Base-by-base conservation (phyloP, 1,284 basidiomycete genomes). In the Irpex lacteus region DNA sequence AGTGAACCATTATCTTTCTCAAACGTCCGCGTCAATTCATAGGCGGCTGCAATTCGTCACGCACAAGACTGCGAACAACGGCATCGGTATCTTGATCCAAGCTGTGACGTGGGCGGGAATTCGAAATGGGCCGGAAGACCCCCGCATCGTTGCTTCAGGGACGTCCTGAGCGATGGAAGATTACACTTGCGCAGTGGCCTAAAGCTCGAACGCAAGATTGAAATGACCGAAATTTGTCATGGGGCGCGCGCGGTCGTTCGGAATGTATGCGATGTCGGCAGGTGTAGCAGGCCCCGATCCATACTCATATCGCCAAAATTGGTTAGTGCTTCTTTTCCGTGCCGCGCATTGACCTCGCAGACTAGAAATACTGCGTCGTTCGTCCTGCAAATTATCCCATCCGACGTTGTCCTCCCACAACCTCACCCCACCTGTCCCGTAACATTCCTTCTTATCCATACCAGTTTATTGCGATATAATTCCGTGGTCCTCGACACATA, bases 271-370 rank as follows among this genome's bases (percentile, higher is more conserved):
- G 50, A 52, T 52, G 54, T 36, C 13, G 54, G 54, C 11, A 15
- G 54, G 54, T 56, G 54, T 56, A 19, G 54, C 54, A 56, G 26
- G 21, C 13, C 57, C 40, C 57, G 57, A 38, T 38, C 36, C 36
- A 40, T 44, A 13, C 36, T 58, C 60, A 65, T 65, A 63, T 63
- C 59, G 44, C 64, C 64, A 62, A 34, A 63, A 40, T 40, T 49
- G 64, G 61, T 62, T 65, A 62, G 64, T 59, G 21, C 60, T 36
- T 56, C 44, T 18, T 52, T 54, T 60, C 50, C 56, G 57, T 64
- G 56, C 62, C 59, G 64, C 63, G 61, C 38, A 61, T 40, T 15
- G 26, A 61, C 13, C 26, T 56, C 26, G 21, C 54, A 34, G 19
- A 36, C 54, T 62, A 62, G 61, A 62, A 62, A 62, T 62, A 62